Base-by-base conservation (phyloP, 306 rosid genomes). In the Cicer chorassanicum region DNA sequence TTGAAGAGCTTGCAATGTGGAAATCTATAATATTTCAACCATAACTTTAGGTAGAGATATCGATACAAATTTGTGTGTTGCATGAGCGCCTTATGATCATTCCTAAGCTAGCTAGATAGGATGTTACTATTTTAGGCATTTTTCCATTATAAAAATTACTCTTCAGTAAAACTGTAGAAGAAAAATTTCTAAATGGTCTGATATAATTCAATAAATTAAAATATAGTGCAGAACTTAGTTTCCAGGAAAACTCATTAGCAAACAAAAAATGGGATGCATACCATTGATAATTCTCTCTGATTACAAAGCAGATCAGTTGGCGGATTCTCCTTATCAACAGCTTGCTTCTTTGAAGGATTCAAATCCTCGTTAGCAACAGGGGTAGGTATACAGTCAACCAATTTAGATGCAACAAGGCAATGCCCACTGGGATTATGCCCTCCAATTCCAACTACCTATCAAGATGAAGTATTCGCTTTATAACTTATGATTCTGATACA, bases 361-460 rank as follows among this genome's bases (percentile, higher is more conserved):
- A 85, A 77, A 81, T 86, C 81, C 63, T 76, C 83, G 9, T 53
- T 79, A 70, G 74, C 63, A 77, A 59, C 55, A 42, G 87, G 46
- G 48, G 74, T 76, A 62, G 96, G 92, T 65, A 90, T 55, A 64
- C 78, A 73, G 77, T 94, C 99, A 62, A 90, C 88, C 80, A 94
- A 69, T 84, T 87, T 86, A 62, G 97, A 94, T 57, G 95, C 97
- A 65, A 94, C 81, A 59, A 94, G 84, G 88, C 96, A 94, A 79
- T 94, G 99, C 50, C 99, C 99, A 68, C 99, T 92, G 16, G 96
- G 99, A 90, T 94, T 94, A 63, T 88, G 88, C 78, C 99, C 99
- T 86, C 86, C 85, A 55, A 94, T 75, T 68, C 99, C 97, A 65
- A 94, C 92, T 34, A 94, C 82, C 99, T 94, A 83, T 84, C 82